Base-by-base conservation (phyloP, 176 grass and related monocot species). In the Echinochloa phyllopogon region DNA sequence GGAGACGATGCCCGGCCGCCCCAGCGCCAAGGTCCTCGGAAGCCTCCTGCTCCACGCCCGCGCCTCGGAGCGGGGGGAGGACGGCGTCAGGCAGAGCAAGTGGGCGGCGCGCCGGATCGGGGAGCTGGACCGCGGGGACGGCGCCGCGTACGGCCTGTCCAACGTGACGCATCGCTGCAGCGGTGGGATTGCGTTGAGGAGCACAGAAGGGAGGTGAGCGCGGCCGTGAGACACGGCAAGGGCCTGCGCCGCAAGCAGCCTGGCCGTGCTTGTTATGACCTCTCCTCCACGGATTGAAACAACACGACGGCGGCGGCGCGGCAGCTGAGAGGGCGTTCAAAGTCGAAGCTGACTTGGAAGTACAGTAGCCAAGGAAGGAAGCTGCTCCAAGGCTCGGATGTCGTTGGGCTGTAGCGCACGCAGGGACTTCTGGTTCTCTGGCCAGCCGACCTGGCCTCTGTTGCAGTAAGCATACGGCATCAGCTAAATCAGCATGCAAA, bases 21-120 rank as follows among this genome's bases (percentile, higher is more conserved):
- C 89, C 17, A 88, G 75, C 79, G 82, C 84, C 43, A 89, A 89
- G 67, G 81, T 91, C 10, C 83, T 83, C 25, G 87, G 89, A 6
- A 74, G 86, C 82, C 82, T 89, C 24, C 49, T 94, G 65, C 60
- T 94, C 8, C 71, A 80, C 60, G 84, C 80, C 18, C 82, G 62
- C 59, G n/a, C 16, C 50, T 16, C 21, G 47, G 14, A 1, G 76
- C 10, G 38, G 85, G 41, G 18, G 45, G 61, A 62, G 3, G 78
- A 25, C 21, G 74, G 79, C 41, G 36, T 89, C 6, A 12, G 5
- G 56, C 40, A 77, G 48, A 45, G 87, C 29, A 76, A 89, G 77
- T 64, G 80, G 55, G 87, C 83, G 37, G 84, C 84, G 56, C 16
- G 21, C 15, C 70, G 6, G 43, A 85, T 94, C 48, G 25, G 83